Evolutionary conservation across 768 basidiomycete genomes (phyloP).

Genomic region (Kwoniella mangroviensis): DNA sequence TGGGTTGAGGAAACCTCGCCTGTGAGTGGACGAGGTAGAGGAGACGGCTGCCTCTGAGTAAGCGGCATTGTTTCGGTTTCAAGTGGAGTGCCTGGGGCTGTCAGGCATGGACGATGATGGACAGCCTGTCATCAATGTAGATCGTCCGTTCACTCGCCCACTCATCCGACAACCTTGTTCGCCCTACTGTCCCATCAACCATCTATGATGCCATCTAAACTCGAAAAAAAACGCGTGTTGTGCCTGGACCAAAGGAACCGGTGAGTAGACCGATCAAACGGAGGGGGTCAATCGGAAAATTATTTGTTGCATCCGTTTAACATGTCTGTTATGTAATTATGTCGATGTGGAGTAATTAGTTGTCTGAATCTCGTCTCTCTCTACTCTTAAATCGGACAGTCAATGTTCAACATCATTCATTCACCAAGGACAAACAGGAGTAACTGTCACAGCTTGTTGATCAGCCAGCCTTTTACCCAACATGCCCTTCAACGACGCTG

Average conservation of each 20-base stretch:
- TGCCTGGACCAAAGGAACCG: background rate
- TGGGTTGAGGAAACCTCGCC: background rate
- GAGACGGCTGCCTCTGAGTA: constrained; percentile 2
- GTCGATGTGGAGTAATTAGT: no score
- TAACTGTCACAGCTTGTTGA: no score
- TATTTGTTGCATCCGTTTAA: no score
- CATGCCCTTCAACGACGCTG: constrained; percentile 50
- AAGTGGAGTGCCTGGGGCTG: no score
- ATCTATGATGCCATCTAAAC: background rate
- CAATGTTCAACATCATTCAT: background rate
- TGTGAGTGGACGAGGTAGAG: constrained; percentile 4
- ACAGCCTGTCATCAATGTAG: background rate
- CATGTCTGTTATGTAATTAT: no score
- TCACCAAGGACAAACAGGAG: background rate
- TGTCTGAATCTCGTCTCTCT: no score
- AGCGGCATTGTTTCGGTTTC: background rate
- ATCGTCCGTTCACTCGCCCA: no score
- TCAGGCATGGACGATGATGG: background rate
- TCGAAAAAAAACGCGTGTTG: background rate
- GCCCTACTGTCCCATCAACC: no score
- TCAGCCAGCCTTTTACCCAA: background rate
- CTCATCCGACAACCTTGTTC: no score
- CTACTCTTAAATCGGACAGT: no score
- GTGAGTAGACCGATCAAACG: background rate
- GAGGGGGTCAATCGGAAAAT: no score